Conservation (phyloP, 78 protist genomes). For the Dictyostelium citrinum region DNA sequence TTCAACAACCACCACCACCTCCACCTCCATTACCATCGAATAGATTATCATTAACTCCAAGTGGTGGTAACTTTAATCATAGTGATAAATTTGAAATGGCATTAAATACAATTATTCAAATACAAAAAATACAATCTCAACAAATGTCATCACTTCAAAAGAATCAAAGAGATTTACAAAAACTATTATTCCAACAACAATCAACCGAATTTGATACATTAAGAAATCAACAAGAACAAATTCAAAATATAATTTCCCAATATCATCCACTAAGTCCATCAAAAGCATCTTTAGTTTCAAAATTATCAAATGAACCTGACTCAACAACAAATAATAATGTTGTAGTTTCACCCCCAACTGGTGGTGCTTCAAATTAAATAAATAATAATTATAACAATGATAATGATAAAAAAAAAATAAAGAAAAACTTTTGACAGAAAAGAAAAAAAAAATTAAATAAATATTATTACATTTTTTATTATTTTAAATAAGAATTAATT, state of each 20-base stretch:
- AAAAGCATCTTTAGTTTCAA: neutral
- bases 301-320: neutral
- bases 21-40: slow-evolving; percentile 1
- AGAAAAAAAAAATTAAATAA: neutral
- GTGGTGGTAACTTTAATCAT: neutral
- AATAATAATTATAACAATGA: no score
- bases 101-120: slow-evolving; percentile 15
- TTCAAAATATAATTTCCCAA: slow-evolving; percentile 23
- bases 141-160: slow-evolving; percentile 41
- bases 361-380: neutral
- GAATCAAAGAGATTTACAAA: slow-evolving; percentile 29
- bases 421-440: no score
- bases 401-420: no score
- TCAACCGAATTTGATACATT: neutral
- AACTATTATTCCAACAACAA: slow-evolving; percentile 44
- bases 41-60: neutral
- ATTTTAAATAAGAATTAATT: slow-evolving; percentile 22
- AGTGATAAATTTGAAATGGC: slow-evolving; percentile 31
- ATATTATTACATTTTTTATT: neutral
- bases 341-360: neutral
- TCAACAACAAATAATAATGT: neutral
- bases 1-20: slow-evolving; percentile 15
- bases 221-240: slow-evolving; percentile 34
- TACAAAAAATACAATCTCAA: slow-evolving; percentile 29
- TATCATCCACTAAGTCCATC: neutral